Conservation (phyloP, 768 basidiomycete species). For the Crassisporium funariophilum region DNA sequence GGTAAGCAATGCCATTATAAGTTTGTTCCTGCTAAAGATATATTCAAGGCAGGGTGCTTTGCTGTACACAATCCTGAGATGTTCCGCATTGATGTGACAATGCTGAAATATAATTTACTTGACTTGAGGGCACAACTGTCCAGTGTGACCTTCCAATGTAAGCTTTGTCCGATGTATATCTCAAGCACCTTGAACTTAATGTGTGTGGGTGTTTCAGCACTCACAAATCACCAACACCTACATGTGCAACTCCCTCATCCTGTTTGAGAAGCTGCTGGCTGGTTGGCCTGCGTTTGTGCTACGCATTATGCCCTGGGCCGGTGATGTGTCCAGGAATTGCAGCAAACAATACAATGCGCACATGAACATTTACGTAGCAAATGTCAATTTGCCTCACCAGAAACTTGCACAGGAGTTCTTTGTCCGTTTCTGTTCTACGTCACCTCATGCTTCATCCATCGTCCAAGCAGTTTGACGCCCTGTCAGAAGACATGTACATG, state of each 20-base stretch:
- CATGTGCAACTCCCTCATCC: background rate
- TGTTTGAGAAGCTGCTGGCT: slow-evolving; percentile 8
- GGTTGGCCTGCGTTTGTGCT: slow-evolving; percentile 13
- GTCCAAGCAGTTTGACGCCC: slow-evolving; percentile 30
- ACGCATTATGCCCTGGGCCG: slow-evolving; percentile 24
- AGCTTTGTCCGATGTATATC: too few relatives aligned
- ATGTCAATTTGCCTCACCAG: slow-evolving; percentile 29
- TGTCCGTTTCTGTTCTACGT: slow-evolving; percentile 33
- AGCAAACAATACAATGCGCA: slow-evolving; percentile 40
- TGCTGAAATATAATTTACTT: background rate
- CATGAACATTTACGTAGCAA: slow-evolving; percentile 33
- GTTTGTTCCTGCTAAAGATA: too few relatives aligned
- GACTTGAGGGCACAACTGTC: slow-evolving; percentile 11
- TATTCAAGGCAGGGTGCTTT: background rate
- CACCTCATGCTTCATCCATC: slow-evolving; percentile 30
- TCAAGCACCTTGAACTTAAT: too few relatives aligned
- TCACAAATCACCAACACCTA: background rate
- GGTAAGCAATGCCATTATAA: too few relatives aligned
- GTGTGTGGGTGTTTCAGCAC: too few relatives aligned
- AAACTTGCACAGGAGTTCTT: slow-evolving; percentile 32
- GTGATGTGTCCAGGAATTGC: slow-evolving; percentile 36
- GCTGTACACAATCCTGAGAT: background rate
- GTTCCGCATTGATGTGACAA: background rate
- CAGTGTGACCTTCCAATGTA: too few relatives aligned
- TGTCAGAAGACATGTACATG: slow-evolving; percentile 20